Evolutionary conservation across 345 rosid genomes (phyloP).

Genomic region (Eucalyptus virginea): DNA sequence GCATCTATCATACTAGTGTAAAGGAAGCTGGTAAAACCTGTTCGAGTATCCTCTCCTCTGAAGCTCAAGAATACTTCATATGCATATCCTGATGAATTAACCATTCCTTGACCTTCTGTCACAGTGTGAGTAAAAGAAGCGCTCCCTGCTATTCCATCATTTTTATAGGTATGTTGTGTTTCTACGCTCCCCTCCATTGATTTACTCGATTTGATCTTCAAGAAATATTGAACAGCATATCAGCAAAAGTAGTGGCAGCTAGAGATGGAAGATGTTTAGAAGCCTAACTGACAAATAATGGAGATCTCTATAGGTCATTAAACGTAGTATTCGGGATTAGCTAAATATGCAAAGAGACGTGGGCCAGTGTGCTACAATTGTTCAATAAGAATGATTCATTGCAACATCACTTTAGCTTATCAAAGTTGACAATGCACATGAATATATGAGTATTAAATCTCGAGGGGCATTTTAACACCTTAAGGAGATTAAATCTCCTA

Average conservation of each 20-base stretch:
- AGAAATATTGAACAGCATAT: too few species aligned
- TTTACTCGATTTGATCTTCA: background rate
- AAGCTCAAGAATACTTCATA: background rate
- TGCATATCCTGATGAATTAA: background rate
- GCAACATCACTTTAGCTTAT: background rate
- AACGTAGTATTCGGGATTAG: accelerated
- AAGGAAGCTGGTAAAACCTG: background rate
- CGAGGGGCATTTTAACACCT: too few species aligned
- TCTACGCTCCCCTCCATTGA: background rate
- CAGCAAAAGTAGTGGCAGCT: background rate
- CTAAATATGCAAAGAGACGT: background rate
- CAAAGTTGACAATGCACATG: background rate
- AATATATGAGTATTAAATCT: too few species aligned
- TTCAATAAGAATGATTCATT: background rate
- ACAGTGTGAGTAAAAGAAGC: background rate
- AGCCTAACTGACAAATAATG: background rate
- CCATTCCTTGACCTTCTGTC: background rate
- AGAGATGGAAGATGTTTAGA: background rate
- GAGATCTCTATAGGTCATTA: background rate
- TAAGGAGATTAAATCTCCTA: too few species aligned
- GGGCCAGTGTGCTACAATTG: background rate
- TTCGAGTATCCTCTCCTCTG: background rate
- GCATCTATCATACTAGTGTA: too few species aligned
- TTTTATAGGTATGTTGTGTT: too few species aligned
- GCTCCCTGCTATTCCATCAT: background rate